Conservation (phyloP, 768 basidiomycete species). For the Trametes coccinea region DNA sequence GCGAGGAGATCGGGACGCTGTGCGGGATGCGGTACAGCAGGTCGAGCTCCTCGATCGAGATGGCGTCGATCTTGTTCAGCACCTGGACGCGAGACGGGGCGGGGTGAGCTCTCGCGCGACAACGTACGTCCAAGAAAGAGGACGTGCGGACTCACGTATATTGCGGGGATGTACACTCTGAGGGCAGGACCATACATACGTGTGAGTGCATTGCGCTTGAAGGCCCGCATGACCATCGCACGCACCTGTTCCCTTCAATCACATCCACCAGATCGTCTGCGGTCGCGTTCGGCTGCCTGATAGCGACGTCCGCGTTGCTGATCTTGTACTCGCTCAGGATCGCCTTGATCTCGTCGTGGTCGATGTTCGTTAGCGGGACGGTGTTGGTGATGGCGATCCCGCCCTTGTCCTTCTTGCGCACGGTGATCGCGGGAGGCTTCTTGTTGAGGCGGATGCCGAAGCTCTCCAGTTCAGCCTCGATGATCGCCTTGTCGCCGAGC, state of each 20-base stretch:
- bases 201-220: background rate
- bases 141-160: conserved; percentile 62
- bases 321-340: conserved; percentile 90
- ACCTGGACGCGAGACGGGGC: conserved; percentile 5
- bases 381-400: conserved; percentile 95
- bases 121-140: background rate
- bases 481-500: conserved; percentile 90
- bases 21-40: conserved; percentile 94
- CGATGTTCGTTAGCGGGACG: conserved; percentile 92
- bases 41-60: conserved; percentile 97
- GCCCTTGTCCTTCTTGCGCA: conserved; percentile 88
- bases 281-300: conserved; percentile 89
- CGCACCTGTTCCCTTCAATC: conserved; percentile 89
- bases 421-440: conserved; percentile 82
- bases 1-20: conserved; percentile 92
- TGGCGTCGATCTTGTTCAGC: conserved; percentile 77
- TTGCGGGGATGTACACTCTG: conserved; percentile 90
- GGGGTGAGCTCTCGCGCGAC: background rate
- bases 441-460: conserved; percentile 98
- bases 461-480: conserved; percentile 94
- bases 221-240: background rate
- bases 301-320: conserved; percentile 87
- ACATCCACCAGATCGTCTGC: conserved; percentile 97
- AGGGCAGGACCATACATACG: background rate
- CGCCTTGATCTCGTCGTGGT: conserved; percentile 95